These are phyloP conservation scores for Calonectria hawksworthii DNA, from an alignment of 2,329 filamentous ascomycete genomes.

Conservation along the genomic window DNA sequence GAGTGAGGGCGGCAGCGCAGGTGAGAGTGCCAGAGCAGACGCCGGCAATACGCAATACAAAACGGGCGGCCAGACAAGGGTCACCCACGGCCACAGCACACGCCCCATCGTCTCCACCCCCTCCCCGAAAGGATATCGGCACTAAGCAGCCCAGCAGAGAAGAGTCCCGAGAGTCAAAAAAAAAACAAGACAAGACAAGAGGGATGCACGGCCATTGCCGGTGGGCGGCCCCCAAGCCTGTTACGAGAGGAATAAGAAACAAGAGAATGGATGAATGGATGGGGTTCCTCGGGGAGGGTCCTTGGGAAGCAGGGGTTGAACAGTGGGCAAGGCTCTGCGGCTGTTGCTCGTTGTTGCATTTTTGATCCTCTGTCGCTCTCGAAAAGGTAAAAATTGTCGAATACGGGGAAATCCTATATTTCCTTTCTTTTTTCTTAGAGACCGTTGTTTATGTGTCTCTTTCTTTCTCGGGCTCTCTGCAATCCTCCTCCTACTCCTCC, in stretches of 20 bases:
- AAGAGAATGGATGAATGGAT: neutral
- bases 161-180: conserved; percentile 9
- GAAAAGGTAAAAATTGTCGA: neutral
- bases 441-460: neutral
- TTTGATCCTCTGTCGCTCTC: neutral
- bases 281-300: conserved; percentile 1
- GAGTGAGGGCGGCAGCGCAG: neutral
- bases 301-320: conserved; percentile 3
- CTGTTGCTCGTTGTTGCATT: neutral
- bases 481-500: too few species aligned
- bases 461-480: neutral
- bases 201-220: neutral
- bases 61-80: conserved; percentile 5
- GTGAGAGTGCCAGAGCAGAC: neutral
- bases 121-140: neutral
- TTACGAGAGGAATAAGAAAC: conserved; percentile 8
- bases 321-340: neutral
- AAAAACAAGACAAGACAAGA: neutral
- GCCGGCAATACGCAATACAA: neutral
- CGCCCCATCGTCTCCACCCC: neutral
- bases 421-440: neutral
- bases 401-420: neutral
- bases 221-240: neutral
- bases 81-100: neutral
- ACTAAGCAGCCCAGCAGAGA: conserved; percentile 4